Evolutionary conservation across 257 asterid genomes (phyloP).

Genomic region (Petunia secreta): DNA sequence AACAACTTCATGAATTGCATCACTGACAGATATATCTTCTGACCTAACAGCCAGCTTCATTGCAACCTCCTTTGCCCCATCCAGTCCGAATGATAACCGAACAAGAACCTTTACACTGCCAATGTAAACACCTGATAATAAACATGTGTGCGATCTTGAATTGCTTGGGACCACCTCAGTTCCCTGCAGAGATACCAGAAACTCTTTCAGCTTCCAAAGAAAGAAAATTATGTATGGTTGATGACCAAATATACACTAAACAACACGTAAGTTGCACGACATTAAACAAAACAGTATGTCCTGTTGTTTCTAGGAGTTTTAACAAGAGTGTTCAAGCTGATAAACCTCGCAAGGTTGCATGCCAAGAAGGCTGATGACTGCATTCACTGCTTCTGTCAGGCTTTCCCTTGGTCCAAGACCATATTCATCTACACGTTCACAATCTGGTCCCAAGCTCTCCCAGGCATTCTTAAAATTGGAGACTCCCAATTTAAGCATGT

Average conservation of each 20-base stretch:
- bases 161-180: slow-evolving; percentile 81
- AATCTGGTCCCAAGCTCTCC: slow-evolving; percentile 83
- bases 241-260: too few relatives aligned
- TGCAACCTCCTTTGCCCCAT: slow-evolving; percentile 84
- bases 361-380: slow-evolving; percentile 92
- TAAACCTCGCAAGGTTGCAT: slow-evolving; percentile 99
- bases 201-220: not conserved
- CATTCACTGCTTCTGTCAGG: slow-evolving; percentile 83
- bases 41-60: slow-evolving; percentile 97
- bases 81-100: slow-evolving; percentile 85
- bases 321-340: slow-evolving; percentile 13
- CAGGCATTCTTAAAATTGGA: slow-evolving; percentile 97
- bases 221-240: not conserved
- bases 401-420: slow-evolving; percentile 98
- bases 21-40: slow-evolving; percentile 78
- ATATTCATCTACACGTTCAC: slow-evolving; percentile 83
- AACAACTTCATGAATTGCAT: slow-evolving; percentile 91
- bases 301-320: too few relatives aligned
- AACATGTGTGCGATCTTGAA: slow-evolving; percentile 90
- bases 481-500: slow-evolving; percentile 87
- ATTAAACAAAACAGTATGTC: too few relatives aligned
- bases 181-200: slow-evolving; percentile 56
- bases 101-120: slow-evolving; percentile 94
- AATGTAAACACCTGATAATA: slow-evolving; percentile 88
- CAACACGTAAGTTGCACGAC: too few relatives aligned